Conservation (phyloP, 2,329 filamentous ascomycete species). For the Monilinia laxa region DNA sequence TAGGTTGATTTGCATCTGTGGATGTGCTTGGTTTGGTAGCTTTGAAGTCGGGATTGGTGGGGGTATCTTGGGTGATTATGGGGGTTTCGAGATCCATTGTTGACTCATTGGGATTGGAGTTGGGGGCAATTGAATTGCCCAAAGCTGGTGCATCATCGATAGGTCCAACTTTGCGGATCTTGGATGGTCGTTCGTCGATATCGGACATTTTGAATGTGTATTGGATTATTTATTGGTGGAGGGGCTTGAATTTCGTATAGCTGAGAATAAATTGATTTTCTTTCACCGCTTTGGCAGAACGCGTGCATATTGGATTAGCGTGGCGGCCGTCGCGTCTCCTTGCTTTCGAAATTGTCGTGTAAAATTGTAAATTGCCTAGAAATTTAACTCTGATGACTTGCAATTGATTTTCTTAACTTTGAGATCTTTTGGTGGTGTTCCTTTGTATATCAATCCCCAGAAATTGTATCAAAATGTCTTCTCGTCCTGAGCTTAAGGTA, state of each 20-base stretch:
- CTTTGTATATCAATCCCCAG: not conserved
- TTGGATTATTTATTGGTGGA: not conserved
- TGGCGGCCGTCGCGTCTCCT: slow-evolving; percentile 18
- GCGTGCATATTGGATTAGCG: slow-evolving; percentile 2
- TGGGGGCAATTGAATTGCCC: not conserved
- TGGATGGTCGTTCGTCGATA: slow-evolving; percentile 22
- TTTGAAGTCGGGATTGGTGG: slow-evolving; percentile 1
- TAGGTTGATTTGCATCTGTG: not conserved
- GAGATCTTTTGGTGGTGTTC: not conserved
- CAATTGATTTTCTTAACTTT: not conserved
- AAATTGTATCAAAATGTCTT: slow-evolving; percentile 57
- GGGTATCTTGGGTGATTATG: slow-evolving; percentile 3
- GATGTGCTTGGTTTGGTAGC: not conserved
- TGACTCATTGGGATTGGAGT: not conserved
- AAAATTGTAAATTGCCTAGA: not conserved
- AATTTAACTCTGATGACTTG: not conserved
- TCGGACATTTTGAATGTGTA: slow-evolving; percentile 17
- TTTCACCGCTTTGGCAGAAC: slow-evolving; percentile 18
- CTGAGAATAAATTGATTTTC: slow-evolving; percentile 15
- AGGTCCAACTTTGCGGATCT: slow-evolving; percentile 21
- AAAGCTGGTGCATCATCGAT: not conserved
- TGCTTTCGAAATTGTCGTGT: not conserved
- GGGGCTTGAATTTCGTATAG: not conserved
- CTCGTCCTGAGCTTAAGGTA: slow-evolving; percentile 71
- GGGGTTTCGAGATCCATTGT: not conserved